Conservation (phyloP, 352 stramenopile genomes). For the Phytopythium kandeliae region DNA sequence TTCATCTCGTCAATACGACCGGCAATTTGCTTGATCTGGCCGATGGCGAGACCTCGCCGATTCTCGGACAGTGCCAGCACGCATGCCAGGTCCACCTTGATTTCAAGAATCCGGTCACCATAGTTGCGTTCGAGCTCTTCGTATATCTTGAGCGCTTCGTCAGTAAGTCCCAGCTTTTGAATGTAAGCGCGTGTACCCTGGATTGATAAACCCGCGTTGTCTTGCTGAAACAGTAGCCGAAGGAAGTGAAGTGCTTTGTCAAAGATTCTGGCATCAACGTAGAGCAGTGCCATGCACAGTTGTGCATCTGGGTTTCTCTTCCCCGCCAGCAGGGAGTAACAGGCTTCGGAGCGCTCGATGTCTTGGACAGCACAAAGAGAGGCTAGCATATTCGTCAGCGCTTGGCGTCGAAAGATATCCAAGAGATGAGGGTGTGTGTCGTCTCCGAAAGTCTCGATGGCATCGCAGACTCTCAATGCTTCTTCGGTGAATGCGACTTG, state of each 20-base stretch:
- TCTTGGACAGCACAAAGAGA: conserved; percentile 43
- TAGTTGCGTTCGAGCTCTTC: conserved; percentile 55
- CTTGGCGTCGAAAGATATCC: conserved; percentile 30
- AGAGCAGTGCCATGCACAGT: background rate
- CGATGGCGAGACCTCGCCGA: conserved; percentile 26
- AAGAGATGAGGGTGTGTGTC: conserved; percentile 16
- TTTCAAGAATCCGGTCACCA: conserved; percentile 41
- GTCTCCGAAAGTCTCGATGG: conserved; percentile 30
- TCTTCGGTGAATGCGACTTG: conserved; percentile 53
- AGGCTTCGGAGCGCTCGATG: conserved; percentile 53
- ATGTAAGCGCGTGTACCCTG: conserved; percentile 23
- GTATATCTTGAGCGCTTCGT: conserved; percentile 55
- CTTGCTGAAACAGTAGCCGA: background rate
- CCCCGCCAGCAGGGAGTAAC: conserved; percentile 44
- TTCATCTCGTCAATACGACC: background rate
- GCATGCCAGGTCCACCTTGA: conserved; percentile 65
- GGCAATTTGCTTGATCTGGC: conserved; percentile 21
- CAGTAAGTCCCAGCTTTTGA: conserved; percentile 36
- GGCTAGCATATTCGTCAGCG: conserved; percentile 41
- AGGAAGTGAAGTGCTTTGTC: background rate
- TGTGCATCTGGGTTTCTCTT: background rate
- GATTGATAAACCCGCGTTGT: background rate
- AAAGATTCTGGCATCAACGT: background rate
- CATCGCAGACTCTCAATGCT: conserved; percentile 47
- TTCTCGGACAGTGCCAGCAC: conserved; percentile 31